Evolutionary conservation across 2,329 filamentous ascomycete species (phyloP).

Genomic region (Ophiostoma sp.): DNA sequence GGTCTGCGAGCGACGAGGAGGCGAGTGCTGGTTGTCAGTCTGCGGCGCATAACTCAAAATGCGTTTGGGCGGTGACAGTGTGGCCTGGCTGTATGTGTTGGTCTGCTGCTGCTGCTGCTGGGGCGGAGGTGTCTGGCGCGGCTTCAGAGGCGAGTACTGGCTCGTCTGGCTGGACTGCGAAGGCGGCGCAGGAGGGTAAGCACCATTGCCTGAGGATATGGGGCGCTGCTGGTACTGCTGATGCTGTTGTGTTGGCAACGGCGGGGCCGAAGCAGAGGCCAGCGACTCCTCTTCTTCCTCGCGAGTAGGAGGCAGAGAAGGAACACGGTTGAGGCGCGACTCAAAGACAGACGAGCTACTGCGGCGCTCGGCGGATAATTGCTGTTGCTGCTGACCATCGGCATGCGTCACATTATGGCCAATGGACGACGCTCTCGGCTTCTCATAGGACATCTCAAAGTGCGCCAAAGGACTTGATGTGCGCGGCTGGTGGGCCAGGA

Average conservation of each 20-base stretch:
- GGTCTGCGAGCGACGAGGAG: conserved; percentile 61
- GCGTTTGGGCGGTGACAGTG: conserved; percentile 59
- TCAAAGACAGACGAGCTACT: conserved; percentile 56
- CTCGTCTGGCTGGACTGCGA: conserved; percentile 27
- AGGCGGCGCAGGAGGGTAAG: conserved; percentile 31
- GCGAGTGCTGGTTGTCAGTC: conserved; percentile 45
- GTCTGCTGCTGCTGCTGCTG: not conserved
- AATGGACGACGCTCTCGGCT: conserved; percentile 31
- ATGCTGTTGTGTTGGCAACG: not conserved
- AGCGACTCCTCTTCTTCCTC: conserved; percentile 62
- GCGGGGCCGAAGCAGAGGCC: conserved; percentile 30
- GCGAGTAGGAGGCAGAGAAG: conserved; percentile 60
- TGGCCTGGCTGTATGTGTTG: conserved; percentile 42
- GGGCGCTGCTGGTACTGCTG: conserved; percentile 28
- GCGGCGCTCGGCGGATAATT: conserved; percentile 46
- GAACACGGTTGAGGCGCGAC: conserved; percentile 53
- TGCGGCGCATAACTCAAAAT: conserved; percentile 55
- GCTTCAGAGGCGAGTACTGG: conserved; percentile 23
- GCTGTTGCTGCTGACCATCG: conserved; percentile 39
- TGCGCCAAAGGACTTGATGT: conserved; percentile 67
- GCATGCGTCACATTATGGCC: conserved; percentile 36
- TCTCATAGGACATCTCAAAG: conserved; percentile 55
- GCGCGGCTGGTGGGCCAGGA: conserved; percentile 60
- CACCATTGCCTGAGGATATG: conserved; percentile 18
- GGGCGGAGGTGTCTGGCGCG: conserved; percentile 53